phyloP scores from a whole-genome alignment of 2,329 filamentous ascomycete species.

The Dothideomycetes sp. region DNA sequence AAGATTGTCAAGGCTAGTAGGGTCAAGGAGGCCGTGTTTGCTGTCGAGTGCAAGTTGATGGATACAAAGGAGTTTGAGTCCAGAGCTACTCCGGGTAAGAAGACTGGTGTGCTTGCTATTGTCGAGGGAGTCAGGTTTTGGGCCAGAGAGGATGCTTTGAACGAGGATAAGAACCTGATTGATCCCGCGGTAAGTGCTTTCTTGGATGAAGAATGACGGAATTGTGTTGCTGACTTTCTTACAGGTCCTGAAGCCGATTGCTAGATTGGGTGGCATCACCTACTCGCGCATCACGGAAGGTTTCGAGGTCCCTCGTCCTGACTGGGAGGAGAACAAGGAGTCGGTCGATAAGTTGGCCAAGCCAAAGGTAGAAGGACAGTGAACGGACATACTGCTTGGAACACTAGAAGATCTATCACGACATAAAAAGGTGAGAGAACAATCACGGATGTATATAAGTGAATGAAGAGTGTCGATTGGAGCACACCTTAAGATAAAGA shows the following conservation, averaged over 20 bases:
- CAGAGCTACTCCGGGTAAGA: constrained; percentile 59
- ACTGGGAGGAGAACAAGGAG: constrained; percentile 39
- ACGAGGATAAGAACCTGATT: constrained; percentile 64
- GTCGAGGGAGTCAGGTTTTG: constrained; percentile 82
- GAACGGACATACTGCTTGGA: constrained; percentile 3
- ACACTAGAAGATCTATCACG: background rate
- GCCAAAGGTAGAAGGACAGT: constrained; percentile 36
- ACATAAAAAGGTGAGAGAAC: too few relatives aligned
- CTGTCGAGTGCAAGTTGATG: constrained; percentile 71
- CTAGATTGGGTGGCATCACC: constrained; percentile 74
- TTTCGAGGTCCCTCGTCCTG: constrained; percentile 59
- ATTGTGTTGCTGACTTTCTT: constrained; percentile 13
- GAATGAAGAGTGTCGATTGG: too few relatives aligned
- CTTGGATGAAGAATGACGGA: constrained; percentile 1
- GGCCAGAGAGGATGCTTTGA: constrained; percentile 79
- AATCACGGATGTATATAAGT: too few relatives aligned
- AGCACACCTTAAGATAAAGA: too few relatives aligned
- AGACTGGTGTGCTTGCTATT: constrained; percentile 63
- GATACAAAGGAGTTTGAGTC: constrained; percentile 70
- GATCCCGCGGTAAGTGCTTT: constrained; percentile 53
- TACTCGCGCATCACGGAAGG: constrained; percentile 64
- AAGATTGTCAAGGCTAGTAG: constrained; percentile 59
- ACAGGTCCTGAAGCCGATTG: constrained; percentile 63
- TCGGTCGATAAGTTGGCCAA: constrained; percentile 47
- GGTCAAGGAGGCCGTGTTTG: constrained; percentile 74